Conservation (phyloP, 1,139 yeast species). For the Trichomonascaceae sp. region DNA sequence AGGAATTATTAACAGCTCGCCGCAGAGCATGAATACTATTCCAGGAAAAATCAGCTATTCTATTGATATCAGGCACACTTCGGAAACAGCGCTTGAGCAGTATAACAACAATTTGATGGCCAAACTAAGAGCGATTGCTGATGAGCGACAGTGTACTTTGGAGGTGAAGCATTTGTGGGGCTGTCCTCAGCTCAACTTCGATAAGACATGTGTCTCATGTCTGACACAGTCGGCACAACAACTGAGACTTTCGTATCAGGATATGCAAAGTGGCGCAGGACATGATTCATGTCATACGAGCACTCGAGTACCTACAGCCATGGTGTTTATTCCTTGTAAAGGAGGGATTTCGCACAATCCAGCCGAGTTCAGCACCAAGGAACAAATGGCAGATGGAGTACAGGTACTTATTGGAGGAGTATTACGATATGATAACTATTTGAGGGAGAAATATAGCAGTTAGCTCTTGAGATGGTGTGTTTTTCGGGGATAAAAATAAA, state of each 20-base stretch:
- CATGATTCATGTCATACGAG: slow-evolving; percentile 64
- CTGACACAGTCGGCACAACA: slow-evolving; percentile 49
- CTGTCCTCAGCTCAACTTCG: slow-evolving; percentile 53
- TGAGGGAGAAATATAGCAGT: slow-evolving; percentile 1
- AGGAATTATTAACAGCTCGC: slow-evolving; percentile 52
- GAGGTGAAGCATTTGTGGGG: slow-evolving; percentile 38
- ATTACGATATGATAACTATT: slow-evolving; percentile 46
- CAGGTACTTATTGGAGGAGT: slow-evolving; percentile 54
- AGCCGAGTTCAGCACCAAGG: slow-evolving; percentile 59
- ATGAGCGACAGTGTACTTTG: slow-evolving; percentile 36
- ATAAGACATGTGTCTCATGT: slow-evolving; percentile 44
- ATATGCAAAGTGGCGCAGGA: slow-evolving; percentile 64
- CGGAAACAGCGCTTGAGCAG: slow-evolving; percentile 39
- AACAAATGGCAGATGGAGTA: slow-evolving; percentile 55
- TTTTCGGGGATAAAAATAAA: no score
- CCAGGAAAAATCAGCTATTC: slow-evolving; percentile 56
- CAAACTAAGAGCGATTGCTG: slow-evolving; percentile 39
- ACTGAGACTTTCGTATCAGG: slow-evolving; percentile 42
- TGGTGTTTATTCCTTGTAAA: slow-evolving; percentile 67
- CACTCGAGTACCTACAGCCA: slow-evolving; percentile 55
- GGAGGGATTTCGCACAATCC: slow-evolving; percentile 68
- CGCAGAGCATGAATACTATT: slow-evolving; percentile 62
- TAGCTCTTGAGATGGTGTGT: not conserved
- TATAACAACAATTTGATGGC: slow-evolving; percentile 38
- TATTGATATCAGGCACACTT: slow-evolving; percentile 46